These are phyloP conservation scores for Talaromyces ruber DNA, from an alignment of 495 filamentous ascomycete genomes.

Conservation along the genomic window DNA sequence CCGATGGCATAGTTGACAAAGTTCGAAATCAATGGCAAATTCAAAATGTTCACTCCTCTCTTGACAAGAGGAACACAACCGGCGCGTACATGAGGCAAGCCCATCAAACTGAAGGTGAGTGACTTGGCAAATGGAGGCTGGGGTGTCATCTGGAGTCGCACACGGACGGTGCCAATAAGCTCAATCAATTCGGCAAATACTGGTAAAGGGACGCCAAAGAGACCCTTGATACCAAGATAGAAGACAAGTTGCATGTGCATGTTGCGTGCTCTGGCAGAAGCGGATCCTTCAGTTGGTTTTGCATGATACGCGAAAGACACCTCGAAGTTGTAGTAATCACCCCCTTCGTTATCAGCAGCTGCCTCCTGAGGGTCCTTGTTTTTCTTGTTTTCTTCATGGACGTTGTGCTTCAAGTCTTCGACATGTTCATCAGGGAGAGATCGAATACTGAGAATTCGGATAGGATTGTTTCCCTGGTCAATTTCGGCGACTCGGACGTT, in stretches of 20 bases:
- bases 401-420: constrained; percentile 66
- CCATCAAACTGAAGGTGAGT: constrained; percentile 88
- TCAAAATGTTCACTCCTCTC: constrained; percentile 82
- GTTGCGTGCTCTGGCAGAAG: constrained; percentile 76
- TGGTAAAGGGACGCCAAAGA: constrained; percentile 81
- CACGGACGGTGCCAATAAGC: constrained; percentile 75
- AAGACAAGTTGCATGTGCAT: constrained; percentile 97
- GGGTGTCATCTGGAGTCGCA: constrained; percentile 77
- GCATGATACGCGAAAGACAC: constrained; percentile 92
- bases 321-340: constrained; percentile 91
- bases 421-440: constrained; percentile 79
- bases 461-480: constrained; percentile 81
- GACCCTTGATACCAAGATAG: constrained; percentile 65
- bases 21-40: constrained; percentile 86
- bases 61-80: constrained; percentile 89
- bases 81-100: constrained; percentile 78
- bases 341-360: constrained; percentile 82
- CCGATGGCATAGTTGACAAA: constrained; percentile 96
- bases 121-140: constrained; percentile 87
- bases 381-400: constrained; percentile 69
- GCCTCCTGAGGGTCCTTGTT: constrained; percentile 80
- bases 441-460: constrained; percentile 83
- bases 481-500: constrained; percentile 96
- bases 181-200: constrained; percentile 82
- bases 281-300: constrained; percentile 55